These are phyloP conservation scores for Amanita polypyramis DNA, from an alignment of 768 basidiomycete genomes.

Conservation along the genomic window DNA sequence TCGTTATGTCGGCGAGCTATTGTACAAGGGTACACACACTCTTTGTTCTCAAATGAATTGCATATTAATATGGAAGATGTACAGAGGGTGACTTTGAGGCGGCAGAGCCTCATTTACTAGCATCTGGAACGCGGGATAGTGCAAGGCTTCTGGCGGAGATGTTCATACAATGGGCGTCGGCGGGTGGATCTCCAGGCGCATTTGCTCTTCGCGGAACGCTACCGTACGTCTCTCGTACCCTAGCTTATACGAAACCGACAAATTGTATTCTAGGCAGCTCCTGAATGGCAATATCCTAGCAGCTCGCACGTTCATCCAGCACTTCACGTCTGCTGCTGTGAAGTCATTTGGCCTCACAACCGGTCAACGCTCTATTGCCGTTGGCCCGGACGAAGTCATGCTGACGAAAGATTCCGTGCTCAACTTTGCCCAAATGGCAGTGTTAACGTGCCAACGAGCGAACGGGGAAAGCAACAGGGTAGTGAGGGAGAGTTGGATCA, in stretches of 20 bases:
- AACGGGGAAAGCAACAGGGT: constrained; percentile 71
- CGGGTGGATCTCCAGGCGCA: constrained; percentile 43
- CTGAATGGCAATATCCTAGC: constrained; percentile 87
- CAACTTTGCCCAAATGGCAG: constrained; percentile 87
- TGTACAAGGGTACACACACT: constrained; percentile 57
- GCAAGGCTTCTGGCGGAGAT: constrained; percentile 79
- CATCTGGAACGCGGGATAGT: constrained; percentile 83
- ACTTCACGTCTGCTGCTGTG: constrained; percentile 59
- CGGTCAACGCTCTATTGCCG: constrained; percentile 34
- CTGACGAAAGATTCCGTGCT: constrained; percentile 67
- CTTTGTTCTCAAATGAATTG: background rate
- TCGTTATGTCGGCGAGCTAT: constrained; percentile 81
- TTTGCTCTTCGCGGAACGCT: constrained; percentile 83
- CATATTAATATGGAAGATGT: background rate
- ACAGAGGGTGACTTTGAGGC: constrained; percentile 64
- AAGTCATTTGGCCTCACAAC: constrained; percentile 31
- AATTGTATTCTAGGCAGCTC: constrained; percentile 43
- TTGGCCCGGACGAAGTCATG: constrained; percentile 50
- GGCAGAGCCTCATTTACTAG: constrained; percentile 77
- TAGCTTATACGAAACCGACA: background rate
- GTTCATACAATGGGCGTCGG: constrained; percentile 69
- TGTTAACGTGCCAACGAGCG: constrained; percentile 80
- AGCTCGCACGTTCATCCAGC: constrained; percentile 84
- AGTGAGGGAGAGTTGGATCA: constrained; percentile 75
- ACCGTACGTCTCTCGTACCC: constrained; percentile 45